Evolutionary conservation across 495 filamentous ascomycete species (phyloP), one percentile per base, ranked within the genome.

Genomic region (Talaromyces trachyspermus): DNA sequence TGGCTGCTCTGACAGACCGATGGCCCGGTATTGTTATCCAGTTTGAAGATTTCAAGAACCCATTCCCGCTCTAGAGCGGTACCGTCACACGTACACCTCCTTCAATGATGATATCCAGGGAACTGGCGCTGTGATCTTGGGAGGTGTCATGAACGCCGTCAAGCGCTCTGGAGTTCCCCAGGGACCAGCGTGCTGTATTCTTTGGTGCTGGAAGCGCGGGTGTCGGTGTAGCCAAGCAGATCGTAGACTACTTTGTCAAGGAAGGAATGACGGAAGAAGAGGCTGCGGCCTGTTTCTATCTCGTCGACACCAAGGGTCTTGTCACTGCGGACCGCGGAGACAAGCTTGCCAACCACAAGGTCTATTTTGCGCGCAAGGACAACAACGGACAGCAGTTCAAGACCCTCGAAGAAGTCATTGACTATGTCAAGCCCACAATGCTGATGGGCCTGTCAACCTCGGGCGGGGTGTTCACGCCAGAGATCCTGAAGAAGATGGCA

Each of bases 71-170:
- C 76, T 98, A 32, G 84, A 95, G 63, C 78, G 89, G 36, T 97
- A 96, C 63, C 83, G 84, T 38, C 77, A 86, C 55, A 78, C 73
- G 43, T 89, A 94, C 70, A 94, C 89, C 61, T 91, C 86, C 72
- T 98, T 98, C 79, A 98, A 98, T 59, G 92, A 98, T 59, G 92
- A 98, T 58, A 91, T 98, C 60, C 92, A 97, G 75, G 92, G 92
- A 56, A 98, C 92, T 55, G 92, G 92, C 50, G 89, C 92, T 51
- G 92, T 98, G 52, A 88, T 97, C 49, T 76, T 97, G 32, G 89
- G 79, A 30, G 92, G 92, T 72, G 87, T 96, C 56, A 95, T 97
- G 63, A 91, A 86, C 59, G 92, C 89, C 33, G 88, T 96, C 37
- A 91, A 88, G 65, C 79, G 83, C n/a, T 87, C 88, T 15, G 84